Conservation (phyloP, 306 rosid species). For the Cyclanthera cordifolia region DNA sequence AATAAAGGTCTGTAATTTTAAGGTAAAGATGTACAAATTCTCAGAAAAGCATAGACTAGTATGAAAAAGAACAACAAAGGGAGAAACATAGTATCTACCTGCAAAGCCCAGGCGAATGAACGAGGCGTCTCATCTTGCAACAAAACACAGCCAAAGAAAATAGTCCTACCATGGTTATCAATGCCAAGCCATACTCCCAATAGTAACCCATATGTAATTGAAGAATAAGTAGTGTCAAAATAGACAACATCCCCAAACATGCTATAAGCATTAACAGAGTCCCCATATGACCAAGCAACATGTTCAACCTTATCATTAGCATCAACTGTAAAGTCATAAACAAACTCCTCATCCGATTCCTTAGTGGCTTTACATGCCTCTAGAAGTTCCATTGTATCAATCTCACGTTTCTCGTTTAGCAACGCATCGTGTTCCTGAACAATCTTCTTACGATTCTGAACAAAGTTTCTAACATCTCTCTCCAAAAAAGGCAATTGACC, state of each 20-base stretch:
- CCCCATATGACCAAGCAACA: constrained; percentile 73
- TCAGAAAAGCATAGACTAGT: constrained; percentile 8
- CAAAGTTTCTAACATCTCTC: constrained; percentile 91
- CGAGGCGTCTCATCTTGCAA: constrained; percentile 79
- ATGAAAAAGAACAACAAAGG: background rate
- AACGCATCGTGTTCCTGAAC: constrained; percentile 76
- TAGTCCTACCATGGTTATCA: constrained; percentile 71
- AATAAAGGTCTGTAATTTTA: constrained; percentile 51
- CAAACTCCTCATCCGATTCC: constrained; percentile 54
- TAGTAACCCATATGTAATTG: constrained; percentile 72
- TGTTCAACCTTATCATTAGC: constrained; percentile 67
- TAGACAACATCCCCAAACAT: constrained; percentile 75
- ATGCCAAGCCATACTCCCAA: constrained; percentile 96
- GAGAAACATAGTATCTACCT: constrained; percentile 32
- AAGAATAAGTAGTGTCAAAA: constrained; percentile 61
- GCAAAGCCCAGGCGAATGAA: constrained; percentile 89
- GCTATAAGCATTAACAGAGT: constrained; percentile 47
- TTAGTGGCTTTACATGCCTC: constrained; percentile 80
- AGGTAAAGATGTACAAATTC: constrained; percentile 23
- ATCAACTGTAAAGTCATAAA: constrained; percentile 72
- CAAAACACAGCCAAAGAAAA: constrained; percentile 69
- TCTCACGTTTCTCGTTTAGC: constrained; percentile 78
- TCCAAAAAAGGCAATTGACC: constrained; percentile 87
- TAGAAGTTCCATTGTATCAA: constrained; percentile 67
- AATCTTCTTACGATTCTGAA: constrained; percentile 77